Conservation (phyloP, 768 basidiomycete genomes). For the Boletales sp. region DNA sequence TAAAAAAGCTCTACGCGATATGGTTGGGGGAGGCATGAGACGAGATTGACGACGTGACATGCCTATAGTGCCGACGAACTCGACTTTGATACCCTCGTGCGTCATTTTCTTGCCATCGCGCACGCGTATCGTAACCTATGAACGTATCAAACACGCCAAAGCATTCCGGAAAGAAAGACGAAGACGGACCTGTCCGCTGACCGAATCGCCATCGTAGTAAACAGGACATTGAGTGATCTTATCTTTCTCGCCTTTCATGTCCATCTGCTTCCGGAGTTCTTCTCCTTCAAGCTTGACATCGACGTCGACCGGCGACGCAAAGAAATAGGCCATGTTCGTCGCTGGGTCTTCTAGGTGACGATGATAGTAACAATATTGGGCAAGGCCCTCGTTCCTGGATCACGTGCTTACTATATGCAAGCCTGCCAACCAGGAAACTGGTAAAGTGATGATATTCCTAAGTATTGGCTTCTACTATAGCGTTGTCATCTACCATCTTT, state of each 20-base stretch:
- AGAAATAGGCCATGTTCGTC: conserved; percentile 71
- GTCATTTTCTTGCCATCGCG: conserved; percentile 93
- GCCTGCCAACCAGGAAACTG: no score
- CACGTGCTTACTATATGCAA: conserved; percentile 4
- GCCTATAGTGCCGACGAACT: conserved; percentile 97
- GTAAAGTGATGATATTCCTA: no score
- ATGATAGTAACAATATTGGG: neutral
- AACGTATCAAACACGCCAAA: neutral
- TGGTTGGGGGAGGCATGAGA: neutral
- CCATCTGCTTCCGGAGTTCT: conserved; percentile 83
- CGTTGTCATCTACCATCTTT: conserved; percentile 39
- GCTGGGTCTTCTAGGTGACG: neutral
- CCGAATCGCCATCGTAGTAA: conserved; percentile 94
- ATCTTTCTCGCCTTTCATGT: conserved; percentile 88
- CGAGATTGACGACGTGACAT: conserved; percentile 23
- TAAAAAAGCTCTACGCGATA: conserved; percentile 71
- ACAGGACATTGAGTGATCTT: conserved; percentile 82
- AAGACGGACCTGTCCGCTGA: conserved; percentile 72
- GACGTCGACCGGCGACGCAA: conserved; percentile 85
- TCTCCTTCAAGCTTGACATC: conserved; percentile 88
- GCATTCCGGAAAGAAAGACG: neutral
- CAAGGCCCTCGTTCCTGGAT: conserved; percentile 1
- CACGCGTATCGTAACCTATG: conserved; percentile 78
- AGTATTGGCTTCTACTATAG: no score
- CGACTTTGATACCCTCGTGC: conserved; percentile 97